Base-by-base conservation (phyloP, 768 basidiomycete genomes). In the Pleurotus citrinopileatus region DNA sequence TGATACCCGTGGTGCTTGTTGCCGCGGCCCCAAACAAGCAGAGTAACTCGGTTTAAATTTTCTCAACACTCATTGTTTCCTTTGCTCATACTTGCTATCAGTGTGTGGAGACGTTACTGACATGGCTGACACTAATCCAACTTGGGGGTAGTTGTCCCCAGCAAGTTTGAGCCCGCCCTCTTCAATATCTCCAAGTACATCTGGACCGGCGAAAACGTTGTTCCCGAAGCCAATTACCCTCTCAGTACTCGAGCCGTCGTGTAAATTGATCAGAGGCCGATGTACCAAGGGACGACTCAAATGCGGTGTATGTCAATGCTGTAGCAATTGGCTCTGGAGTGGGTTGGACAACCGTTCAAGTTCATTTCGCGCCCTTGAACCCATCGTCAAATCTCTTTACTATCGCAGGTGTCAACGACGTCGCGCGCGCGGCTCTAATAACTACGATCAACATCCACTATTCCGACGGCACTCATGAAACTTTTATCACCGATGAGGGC, bases 341-440 rank as follows among this genome's bases (percentile, higher is more conserved):
- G 2, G 19, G 20, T 5, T 23, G 19, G 20, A n/a, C n/a, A n/a
- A n/a, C n/a, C n/a, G n/a, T n/a, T n/a, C n/a, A n/a, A n/a, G n/a
- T 32, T 34, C 13, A 20, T 17, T 42, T 37, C 50, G 34, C 23
- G 5, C 32, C 50, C 5, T 17, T 52, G 4, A 25, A 52, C 7
- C 38, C 50, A 10, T 37, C 50, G 26, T 52, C 32, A 13, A 52
- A 52, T 25, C 38, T 52, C 10, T 22, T 52, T 25, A 34, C 36
- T 17, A 42, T 52, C 32, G 19, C 38, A 19, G 50, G 34, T 6
- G 17, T 15, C 19, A 52, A 52, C 19, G 32, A 6, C 17, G 23
- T 17, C 6, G 36, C 32, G 19, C 17, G 32, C 8, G 50, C 50
- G 1, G 50, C 32, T 7, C 15, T 52, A 3, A 17, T 37, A 6